Base-by-base conservation (phyloP, 345 rosid genomes). In the Populus nigra region DNA sequence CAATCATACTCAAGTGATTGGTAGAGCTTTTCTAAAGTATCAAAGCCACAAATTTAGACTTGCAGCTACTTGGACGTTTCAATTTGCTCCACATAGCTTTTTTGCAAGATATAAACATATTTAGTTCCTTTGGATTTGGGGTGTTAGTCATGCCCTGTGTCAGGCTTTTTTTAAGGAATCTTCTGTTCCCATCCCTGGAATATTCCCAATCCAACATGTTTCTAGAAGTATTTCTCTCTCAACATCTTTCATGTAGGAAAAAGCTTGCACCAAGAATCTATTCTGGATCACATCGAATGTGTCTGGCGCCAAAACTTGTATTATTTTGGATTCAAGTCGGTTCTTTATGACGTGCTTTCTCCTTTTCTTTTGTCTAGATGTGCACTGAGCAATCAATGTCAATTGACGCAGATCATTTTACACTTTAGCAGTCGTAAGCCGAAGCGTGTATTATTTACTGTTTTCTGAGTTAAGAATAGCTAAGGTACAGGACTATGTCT, bases 51-150 rank as follows among this genome's bases (percentile, higher is more conserved):
- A 33, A 53, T 41, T 27, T 47, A 59, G 6, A 43, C 27, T 53
- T n/a, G 29, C 66, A 25, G 33, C 31, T 2, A 8, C 61, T 15
- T 59, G 63, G 62, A 12, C 11, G 5, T 45, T 29, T 73, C 66
- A 45, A 22, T 11, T 8, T 45, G 12, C 9, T 67, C 73, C 63
- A 72, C 33, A 7, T 43, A 29, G 35, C 11, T 39, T 57, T 39
- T 13, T 29, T 25, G 57, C 15, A 33, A 9, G 66, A 39, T 20
- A 73, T 57, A 18, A 59, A 79, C 38, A 3, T 31, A 9, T 35
- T 43, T 38, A 2, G 71, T 45, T 25, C 43, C 71, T 80, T 70
- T 69, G 61, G 72, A 75, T 63, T 36, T 29, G 61, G 55, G 79
- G 36, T 75, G 23, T 22, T 36, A 18, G 59, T 27, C 36, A 29